phyloP scores from a whole-genome alignment of 1,284 basidiomycete genomes.

The Somion occarium region DNA sequence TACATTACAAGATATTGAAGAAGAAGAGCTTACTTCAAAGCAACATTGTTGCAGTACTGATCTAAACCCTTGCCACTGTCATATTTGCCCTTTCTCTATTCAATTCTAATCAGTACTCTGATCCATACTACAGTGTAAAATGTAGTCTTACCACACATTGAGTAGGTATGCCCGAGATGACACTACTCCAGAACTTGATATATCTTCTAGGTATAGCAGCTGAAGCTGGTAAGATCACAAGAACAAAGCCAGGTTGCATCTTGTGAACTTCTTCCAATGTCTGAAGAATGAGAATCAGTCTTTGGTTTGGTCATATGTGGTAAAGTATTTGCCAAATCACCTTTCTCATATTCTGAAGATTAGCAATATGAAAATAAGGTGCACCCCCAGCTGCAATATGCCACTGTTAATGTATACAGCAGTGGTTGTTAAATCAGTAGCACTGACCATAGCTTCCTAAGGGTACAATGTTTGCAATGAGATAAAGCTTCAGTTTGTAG shows the following conservation, averaged over 20 bases:
- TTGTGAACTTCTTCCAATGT: too few relatives aligned
- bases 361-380: too few relatives aligned
- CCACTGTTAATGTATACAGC: too few relatives aligned
- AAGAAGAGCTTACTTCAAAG: conserved; percentile 37
- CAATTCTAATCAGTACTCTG: background rate
- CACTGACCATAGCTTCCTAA: too few relatives aligned
- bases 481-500: too few relatives aligned
- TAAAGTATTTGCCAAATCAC: background rate
- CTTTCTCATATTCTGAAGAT: too few relatives aligned
- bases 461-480: too few relatives aligned
- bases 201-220: conserved; percentile 27
- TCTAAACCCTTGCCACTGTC: conserved; percentile 26
- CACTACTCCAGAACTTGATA: conserved; percentile 44
- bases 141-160: conserved; percentile 27
- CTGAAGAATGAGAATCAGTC: too few relatives aligned
- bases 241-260: conserved; percentile 13
- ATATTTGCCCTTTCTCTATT: conserved; percentile 29
- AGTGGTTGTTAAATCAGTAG: too few relatives aligned
- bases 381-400: too few relatives aligned
- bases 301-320: background rate
- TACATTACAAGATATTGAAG: background rate
- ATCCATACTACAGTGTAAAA: background rate
- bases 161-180: conserved; percentile 20
- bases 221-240: conserved; percentile 25
- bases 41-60: conserved; percentile 47